Base-by-base conservation (phyloP, 305 asterid species). In the Solanum hybrid region DNA sequence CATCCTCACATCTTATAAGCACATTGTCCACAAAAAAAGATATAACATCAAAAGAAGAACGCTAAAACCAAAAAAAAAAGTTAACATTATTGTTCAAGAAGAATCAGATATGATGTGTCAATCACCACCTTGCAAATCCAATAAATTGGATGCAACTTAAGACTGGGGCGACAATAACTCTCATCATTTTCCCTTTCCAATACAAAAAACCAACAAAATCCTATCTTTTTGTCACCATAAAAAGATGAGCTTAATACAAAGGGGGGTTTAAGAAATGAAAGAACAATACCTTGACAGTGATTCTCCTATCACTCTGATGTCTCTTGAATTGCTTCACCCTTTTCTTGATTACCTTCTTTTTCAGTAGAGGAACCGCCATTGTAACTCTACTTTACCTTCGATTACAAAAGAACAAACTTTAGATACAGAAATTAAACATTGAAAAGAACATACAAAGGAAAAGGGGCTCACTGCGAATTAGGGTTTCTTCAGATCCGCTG, bases 111-210 rank as follows among this genome's bases (percentile, higher is more conserved):
- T 36, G 80, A 33, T 12, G 81, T 28, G 96, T 93, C 96, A 92
- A 92, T 95, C 96, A 94, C 95, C 95, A 95, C 91, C 89, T 90
- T 93, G 91, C 95, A 92, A 92, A 93, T 35, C 88, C 42, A 11
- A 7, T 20, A 57, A 31, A 20, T 22, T 74, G 89, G 92, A 93
- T 89, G 94, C 93, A 94, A 51, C 57, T 91, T 95, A 93, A 93
- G 96, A 86, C 96, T 92, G 95, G 95, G 95, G 95, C 96, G 94
- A 95, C 96, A 94, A 91, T 3, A 75, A 91, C 84, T 76, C 80
- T 92, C 95, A 94, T 95, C 94, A 93, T 39, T 84, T 91, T 86
- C 91, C 92, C 89, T 33, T 28, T 31, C 12, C 74, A 46, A 18
- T 11, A 46, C 31, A 46, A 29, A 24, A 4, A 42, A 2, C 86